Evolutionary conservation across 768 basidiomycete species (phyloP), one percentile per base, ranked within the genome.

Genomic region (Ephemerocybe angulata): DNA sequence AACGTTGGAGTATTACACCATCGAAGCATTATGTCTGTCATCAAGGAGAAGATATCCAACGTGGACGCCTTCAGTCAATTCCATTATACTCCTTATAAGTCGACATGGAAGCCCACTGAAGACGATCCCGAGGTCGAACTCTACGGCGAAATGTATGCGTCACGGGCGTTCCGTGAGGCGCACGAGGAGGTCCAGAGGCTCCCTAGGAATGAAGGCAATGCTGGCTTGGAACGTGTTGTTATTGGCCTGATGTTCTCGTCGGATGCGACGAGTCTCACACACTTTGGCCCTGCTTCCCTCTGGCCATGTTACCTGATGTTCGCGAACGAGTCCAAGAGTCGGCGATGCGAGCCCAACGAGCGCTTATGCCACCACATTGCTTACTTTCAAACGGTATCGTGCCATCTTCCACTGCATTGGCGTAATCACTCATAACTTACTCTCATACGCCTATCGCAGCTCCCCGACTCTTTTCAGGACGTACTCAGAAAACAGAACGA

Each of bases 261-360:
- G 2, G 69, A 71, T 53, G 55, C 63, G 0, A 71, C 70, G 0
- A 66, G 66, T 41, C 63, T 70, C 12, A 58, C 70, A 1, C 61
- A 61, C 29, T 70, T 71, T 56, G 70, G 70, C 0, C 64, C 50
- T 15, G 62, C 66, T 4, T 60, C 56, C 17, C 47, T 66, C 2
- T 77, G 71, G 75, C 73, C 73, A 1, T 47, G 70, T 1, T 76
- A 75, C 43, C 38, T 70, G 22, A 63, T 58, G n/a, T 69, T 72
- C 48, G 71, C 66, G 1, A 69, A 68, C 44, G 60, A 67, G 3
- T 72, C 73, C 0, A 77, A 76, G 49, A 75, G 76, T 48, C 53
- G 58, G 11, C 62, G 64, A 0, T 43, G 48, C 0, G 56, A 62
- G 11, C 67, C 68, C 0, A 47, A 40, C 24, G 21, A 55, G 51